These are phyloP conservation scores for Datura wrightii DNA, from an alignment of 257 asterid genomes.

Conservation along the genomic window DNA sequence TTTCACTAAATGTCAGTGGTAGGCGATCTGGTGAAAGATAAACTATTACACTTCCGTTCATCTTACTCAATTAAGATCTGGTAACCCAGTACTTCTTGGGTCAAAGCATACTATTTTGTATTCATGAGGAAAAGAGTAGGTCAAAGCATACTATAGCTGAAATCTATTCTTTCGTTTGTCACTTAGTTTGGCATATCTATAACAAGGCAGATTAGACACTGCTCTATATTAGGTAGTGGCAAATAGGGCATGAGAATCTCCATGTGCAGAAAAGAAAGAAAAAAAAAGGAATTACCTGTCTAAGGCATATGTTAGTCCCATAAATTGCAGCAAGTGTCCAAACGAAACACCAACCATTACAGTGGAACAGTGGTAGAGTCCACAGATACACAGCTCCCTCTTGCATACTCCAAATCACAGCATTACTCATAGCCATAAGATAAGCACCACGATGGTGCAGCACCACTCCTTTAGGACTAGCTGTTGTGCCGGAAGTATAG, in stretches of 20 bases:
- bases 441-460: constrained; percentile 96
- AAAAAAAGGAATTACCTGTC: constrained; percentile 62
- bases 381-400: constrained; percentile 89
- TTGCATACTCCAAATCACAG: constrained; percentile 68
- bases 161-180: neutral
- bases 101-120: neutral
- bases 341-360: constrained; percentile 96
- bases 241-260: neutral
- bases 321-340: constrained; percentile 86
- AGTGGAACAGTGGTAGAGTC: constrained; percentile 96
- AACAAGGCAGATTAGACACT: neutral
- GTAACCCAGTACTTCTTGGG: neutral
- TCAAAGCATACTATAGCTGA: neutral
- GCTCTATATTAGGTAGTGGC: neutral
- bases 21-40: neutral
- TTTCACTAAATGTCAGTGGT: neutral
- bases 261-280: neutral
- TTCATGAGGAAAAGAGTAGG: neutral
- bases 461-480: constrained; percentile 98
- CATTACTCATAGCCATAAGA: constrained; percentile 82
- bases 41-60: neutral
- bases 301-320: constrained; percentile 88
- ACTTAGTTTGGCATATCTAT: neutral
- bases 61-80: neutral
- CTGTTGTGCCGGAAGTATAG: constrained; percentile 95